Evolutionary conservation across 2,329 filamentous ascomycete genomes (phyloP).

Genomic region (Epicoccum nigrum): DNA sequence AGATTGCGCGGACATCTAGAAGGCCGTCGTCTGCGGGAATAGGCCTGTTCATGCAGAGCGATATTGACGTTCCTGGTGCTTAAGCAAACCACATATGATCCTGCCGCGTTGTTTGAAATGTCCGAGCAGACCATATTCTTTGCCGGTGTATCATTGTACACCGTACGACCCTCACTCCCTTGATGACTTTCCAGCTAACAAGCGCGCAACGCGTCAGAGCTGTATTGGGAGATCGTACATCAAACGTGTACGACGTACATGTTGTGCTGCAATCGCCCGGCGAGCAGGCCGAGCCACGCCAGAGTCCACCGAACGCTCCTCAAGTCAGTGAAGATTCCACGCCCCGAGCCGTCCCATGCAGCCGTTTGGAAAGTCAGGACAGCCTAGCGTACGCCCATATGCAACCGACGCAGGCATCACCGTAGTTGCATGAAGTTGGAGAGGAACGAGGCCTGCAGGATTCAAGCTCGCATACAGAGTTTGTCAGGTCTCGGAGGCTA

Average conservation of each 20-base stretch:
- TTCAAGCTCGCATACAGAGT: constrained; percentile 10
- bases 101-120: not conserved
- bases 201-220: not conserved
- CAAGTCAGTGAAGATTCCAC: constrained; percentile 8
- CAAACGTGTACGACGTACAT: not conserved
- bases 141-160: no score
- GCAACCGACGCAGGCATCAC: constrained; percentile 16
- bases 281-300: constrained; percentile 2
- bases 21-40: not conserved
- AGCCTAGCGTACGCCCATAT: constrained; percentile 14
- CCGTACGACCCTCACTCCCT: no score
- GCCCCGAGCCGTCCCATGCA: constrained; percentile 17
- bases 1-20: not conserved
- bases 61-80: not conserved
- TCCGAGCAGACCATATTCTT: no score
- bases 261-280: not conserved
- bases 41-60: not conserved
- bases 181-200: not conserved
- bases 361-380: constrained; percentile 6
- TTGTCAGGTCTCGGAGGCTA: constrained; percentile 13
- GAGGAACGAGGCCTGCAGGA: not conserved
- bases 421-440: constrained; percentile 2
- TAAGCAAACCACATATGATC: not conserved
- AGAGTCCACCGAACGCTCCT: constrained; percentile 11
- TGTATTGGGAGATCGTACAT: not conserved